Evolutionary conservation across 441 rosid species (phyloP), one percentile per base, ranked within the genome.

Genomic region (Mallotus repandus): DNA sequence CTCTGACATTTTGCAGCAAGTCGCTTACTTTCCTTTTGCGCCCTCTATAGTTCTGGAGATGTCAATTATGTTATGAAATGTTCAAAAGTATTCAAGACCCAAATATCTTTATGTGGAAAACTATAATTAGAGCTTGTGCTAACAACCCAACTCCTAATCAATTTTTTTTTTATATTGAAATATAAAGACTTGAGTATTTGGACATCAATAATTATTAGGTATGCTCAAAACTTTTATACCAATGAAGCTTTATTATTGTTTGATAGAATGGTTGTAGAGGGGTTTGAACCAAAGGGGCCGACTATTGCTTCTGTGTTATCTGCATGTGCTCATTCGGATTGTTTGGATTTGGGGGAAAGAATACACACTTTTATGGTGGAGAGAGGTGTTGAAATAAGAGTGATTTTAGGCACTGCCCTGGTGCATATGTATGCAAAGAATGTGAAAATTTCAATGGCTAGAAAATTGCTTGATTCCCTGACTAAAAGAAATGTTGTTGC

Each of bases 281-380:
- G 71, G 7, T 68, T 68, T 18, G 61, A 68, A 18, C 71, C 71
- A 13, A 68, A 68, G 18, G 49, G 71, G 1, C 9, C 71, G 0
- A 68, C 71, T 7, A 16, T 68, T 53, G 71, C 71, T 68, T 68
- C 71, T 53, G 61, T 68, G 16, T 68, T 68, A 22, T 68, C 61
- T 32, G 71, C 46, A 1, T 53, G 71, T 49, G 69, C 69, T 48
- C 69, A 56, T 53, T 68, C 71, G 35, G 49, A 61, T 6, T 32
- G 71, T 54, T 32, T 68, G 57, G 71, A 68, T 16, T 68, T 68
- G 4, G 71, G 71, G n/a, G 61, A 56, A 14, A 68, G 22, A 55
- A 68, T 68, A 11, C 62, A 55, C 55, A 35, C 5, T 55, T 55
- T 68, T 57, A 68, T 68, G 71, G 6, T 68, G 13, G 62, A 68